phyloP scores from a whole-genome alignment of 495 filamentous ascomycete species.

The Aspergillus hancockii region DNA sequence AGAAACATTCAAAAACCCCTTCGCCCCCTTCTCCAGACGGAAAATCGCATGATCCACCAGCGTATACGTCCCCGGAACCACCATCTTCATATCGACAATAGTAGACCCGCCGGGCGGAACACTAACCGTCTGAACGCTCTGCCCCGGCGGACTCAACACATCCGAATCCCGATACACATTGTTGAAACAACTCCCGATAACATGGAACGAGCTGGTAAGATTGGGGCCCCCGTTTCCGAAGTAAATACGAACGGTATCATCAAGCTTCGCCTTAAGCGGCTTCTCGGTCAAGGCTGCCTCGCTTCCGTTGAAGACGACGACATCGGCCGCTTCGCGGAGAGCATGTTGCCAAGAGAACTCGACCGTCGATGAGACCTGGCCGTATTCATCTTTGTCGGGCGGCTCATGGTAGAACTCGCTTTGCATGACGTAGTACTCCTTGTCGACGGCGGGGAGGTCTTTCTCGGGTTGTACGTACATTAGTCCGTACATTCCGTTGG shows the following conservation, averaged over 20 bases:
- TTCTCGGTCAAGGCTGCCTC: slow-evolving; percentile 17
- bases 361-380: slow-evolving; percentile 9
- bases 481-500: slow-evolving; percentile 27
- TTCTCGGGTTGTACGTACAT: slow-evolving; percentile 20
- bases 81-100: slow-evolving; percentile 24
- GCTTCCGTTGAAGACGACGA: slow-evolving; percentile 22
- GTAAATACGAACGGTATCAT: slow-evolving; percentile 20
- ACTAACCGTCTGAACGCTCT: slow-evolving; percentile 15
- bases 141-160: slow-evolving; percentile 20
- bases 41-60: slow-evolving; percentile 26
- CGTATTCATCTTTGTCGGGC: slow-evolving; percentile 20
- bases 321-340: slow-evolving; percentile 20
- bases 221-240: slow-evolving; percentile 24
- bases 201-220: slow-evolving; percentile 25
- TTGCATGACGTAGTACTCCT: slow-evolving; percentile 29
- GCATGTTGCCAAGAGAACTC: slow-evolving; percentile 25
- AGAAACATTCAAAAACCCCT: slow-evolving; percentile 21
- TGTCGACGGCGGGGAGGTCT: slow-evolving; percentile 21
- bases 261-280: slow-evolving; percentile 18
- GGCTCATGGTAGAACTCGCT: slow-evolving; percentile 30
- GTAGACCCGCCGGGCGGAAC: slow-evolving; percentile 19
- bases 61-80: slow-evolving; percentile 23
- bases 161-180: slow-evolving; percentile 20
- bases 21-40: slow-evolving; percentile 21
- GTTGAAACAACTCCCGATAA: slow-evolving; percentile 23